These are phyloP conservation scores for Kitagawia praeruptora DNA, from an alignment of 129 eudicot species.

Conservation along the genomic window DNA sequence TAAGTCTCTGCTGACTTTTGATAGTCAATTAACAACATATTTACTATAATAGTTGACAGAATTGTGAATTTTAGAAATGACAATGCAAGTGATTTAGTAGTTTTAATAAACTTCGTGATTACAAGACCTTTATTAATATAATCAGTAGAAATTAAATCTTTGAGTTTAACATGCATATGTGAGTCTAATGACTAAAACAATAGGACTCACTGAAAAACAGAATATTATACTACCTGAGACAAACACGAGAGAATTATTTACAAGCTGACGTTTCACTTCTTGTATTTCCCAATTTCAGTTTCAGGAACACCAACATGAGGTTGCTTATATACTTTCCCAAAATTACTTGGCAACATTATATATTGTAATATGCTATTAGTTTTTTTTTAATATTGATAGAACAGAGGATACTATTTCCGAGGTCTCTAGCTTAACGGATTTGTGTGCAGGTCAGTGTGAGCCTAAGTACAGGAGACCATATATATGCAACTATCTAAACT, in stretches of 20 bases:
- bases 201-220: not conserved
- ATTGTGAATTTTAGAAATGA: not conserved
- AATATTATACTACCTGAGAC: slow-evolving; percentile 43
- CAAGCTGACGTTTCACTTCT: slow-evolving; percentile 54
- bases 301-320: slow-evolving; percentile 75
- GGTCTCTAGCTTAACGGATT: too few species aligned
- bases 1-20: not conserved
- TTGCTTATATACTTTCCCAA: too few species aligned
- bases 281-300: slow-evolving; percentile 59
- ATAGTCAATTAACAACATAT: not conserved
- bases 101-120: not conserved
- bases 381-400: too few species aligned
- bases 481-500: too few species aligned
- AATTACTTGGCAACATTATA: too few species aligned
- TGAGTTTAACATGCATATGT: not conserved
- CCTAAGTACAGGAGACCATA: too few species aligned
- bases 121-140: too few species aligned
- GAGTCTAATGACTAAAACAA: not conserved
- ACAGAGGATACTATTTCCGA: too few species aligned
- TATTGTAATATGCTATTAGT: too few species aligned
- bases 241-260: slow-evolving; percentile 50
- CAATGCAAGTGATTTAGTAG: not conserved
- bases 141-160: not conserved
- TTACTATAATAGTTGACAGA: not conserved
- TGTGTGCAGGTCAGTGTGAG: too few species aligned